phyloP scores from a whole-genome alignment of 169 alveolate genomes.

The Cryptosporidium canis region DNA sequence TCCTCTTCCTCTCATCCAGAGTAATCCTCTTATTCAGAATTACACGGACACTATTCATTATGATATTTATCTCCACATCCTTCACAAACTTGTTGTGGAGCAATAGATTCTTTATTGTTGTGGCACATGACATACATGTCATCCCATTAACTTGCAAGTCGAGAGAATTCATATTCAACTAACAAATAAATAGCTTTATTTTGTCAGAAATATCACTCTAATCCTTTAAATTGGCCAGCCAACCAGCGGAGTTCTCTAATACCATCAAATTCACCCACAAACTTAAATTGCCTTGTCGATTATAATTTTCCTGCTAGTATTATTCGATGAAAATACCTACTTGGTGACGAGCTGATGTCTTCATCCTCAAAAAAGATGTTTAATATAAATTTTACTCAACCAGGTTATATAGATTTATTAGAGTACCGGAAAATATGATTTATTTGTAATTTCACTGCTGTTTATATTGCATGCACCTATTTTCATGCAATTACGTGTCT shows the following conservation, averaged over 20 bases:
- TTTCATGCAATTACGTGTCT: constrained; percentile 30
- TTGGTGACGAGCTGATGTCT: not conserved
- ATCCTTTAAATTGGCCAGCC: not conserved
- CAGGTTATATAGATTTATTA: constrained; percentile 45
- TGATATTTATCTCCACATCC: constrained; percentile 50
- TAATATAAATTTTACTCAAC: constrained; percentile 38
- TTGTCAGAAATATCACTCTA: not conserved
- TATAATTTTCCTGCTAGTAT: not conserved
- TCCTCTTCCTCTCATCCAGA: constrained; percentile 11
- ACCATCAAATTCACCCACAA: not conserved
- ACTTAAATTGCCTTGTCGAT: not conserved
- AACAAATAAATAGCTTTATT: not conserved
- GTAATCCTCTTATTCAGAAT: not conserved
- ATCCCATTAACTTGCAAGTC: constrained; percentile 60
- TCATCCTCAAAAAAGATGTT: constrained; percentile 10
- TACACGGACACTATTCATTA: constrained; percentile 27
- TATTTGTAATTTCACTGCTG: not conserved
- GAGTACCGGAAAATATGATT: constrained; percentile 28
- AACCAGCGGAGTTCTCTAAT: not conserved
- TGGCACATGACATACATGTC: constrained; percentile 66
- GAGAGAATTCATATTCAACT: constrained; percentile 29
- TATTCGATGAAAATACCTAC: not conserved
- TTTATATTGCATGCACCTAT: constrained; percentile 21
- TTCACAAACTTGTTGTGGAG: constrained; percentile 16
- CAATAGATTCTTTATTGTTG: constrained; percentile 25